phyloP scores from a whole-genome alignment of 169 alveolate genomes.

The Plasmodium gallinaceum region DNA sequence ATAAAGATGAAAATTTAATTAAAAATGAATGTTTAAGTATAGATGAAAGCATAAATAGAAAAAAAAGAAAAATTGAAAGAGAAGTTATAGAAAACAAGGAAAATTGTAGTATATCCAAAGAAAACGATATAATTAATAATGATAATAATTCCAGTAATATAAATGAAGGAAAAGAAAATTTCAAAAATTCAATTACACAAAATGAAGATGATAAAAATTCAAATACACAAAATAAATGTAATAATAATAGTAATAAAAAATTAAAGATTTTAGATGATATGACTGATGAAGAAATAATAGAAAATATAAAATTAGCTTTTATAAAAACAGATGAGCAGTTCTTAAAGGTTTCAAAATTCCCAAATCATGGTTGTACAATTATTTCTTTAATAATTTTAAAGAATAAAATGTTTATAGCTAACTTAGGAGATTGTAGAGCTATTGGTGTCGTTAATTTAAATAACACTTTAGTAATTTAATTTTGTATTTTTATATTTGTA shows the following conservation, averaged over 20 bases:
- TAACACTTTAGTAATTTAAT: slow-evolving; percentile 26
- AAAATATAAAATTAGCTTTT: slow-evolving; percentile 60
- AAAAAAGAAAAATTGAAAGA: slow-evolving; percentile 2
- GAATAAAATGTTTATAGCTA: slow-evolving; percentile 72
- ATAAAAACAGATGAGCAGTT: slow-evolving; percentile 69
- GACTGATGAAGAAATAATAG: slow-evolving; percentile 66
- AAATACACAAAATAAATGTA: neutral
- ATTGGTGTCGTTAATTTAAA: slow-evolving; percentile 58
- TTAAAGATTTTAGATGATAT: slow-evolving; percentile 42
- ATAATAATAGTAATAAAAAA: slow-evolving; percentile 2
- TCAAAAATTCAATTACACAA: neutral
- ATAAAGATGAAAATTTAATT: slow-evolving; percentile 5
- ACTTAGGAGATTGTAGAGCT: slow-evolving; percentile 76
- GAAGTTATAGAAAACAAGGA: neutral
- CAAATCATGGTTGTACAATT: slow-evolving; percentile 71
- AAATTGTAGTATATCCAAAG: neutral
- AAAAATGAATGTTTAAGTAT: neutral
- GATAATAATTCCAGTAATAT: neutral
- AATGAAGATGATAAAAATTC: slow-evolving; percentile 8
- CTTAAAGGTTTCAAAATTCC: slow-evolving; percentile 51
- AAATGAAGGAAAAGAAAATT: neutral
- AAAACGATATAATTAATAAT: neutral
- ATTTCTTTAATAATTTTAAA: slow-evolving; percentile 40
- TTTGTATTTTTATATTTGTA: neutral
- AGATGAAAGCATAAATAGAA: neutral